Evolutionary conservation across 2,329 filamentous ascomycete genomes (phyloP), one percentile per base, ranked within the genome.

Genomic region (Ophiostoma quercus): DNA sequence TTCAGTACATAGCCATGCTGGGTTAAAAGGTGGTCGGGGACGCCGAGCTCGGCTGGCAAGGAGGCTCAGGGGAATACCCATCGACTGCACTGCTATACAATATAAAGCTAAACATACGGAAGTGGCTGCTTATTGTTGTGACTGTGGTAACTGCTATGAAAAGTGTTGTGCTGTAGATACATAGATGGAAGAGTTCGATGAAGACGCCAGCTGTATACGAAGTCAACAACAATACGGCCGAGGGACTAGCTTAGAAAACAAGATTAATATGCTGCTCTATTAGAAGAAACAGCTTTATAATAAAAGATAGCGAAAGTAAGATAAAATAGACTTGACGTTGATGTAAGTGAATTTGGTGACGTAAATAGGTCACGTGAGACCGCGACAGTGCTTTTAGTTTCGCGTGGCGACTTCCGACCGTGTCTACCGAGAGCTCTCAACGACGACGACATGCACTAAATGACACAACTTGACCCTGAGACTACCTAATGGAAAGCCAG

Each of bases 1-100:
- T 60, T 60, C 14, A 25, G 57, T 62, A 62, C 57, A 62, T 62
- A 32, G 57, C 25, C 57, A 62, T 32, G 51, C 51, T 62, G 57
- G 57, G 57, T 62, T 34, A 19, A 32, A 57, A 14, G 14, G 57
- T 34, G 57, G 57, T 29, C 57, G 14, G 57, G 22, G 25, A 62
- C 11, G 51, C 51, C 51, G 9, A 25, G 51, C 51, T 25, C 22
- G 57, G 57, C 57, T 32, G 57, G 57, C 57, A 62, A 62, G 57
- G 57, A 62, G 51, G 51, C 25, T 32, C 22, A 29, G 57, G 57
- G 57, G 57, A 16, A 62, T 62, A 62, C 57, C 57, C 57, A 62
- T 62, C 16, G 43, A 47, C 43, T 62, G 7, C 57, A 57, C n/a
- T 62, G 25, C 57, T 32, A 62, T 29, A 62, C 6, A 32, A 62